phyloP scores from a whole-genome alignment of 805 yeast genomes.

The Wickerhamomyces sydowiorum region DNA sequence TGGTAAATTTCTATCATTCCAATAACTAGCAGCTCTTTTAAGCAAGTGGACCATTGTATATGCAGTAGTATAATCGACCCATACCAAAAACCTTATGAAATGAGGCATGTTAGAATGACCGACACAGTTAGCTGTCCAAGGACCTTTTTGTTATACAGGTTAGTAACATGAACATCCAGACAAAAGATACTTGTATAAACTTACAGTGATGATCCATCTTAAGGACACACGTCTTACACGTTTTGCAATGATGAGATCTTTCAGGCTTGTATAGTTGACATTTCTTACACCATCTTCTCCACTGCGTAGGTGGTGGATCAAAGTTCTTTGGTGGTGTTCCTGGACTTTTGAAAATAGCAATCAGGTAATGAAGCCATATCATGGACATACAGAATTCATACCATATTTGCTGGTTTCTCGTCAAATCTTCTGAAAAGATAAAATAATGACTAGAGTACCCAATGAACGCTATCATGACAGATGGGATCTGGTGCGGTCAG shows the following conservation, averaged over 20 bases:
- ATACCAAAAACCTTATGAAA: slow-evolving; percentile 66
- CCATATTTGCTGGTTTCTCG: slow-evolving; percentile 33
- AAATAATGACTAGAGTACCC: slow-evolving; percentile 61
- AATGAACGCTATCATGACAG: slow-evolving; percentile 44
- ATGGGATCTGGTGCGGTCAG: slow-evolving; percentile 73
- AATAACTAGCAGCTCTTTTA: slow-evolving; percentile 37
- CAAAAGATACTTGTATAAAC: slow-evolving; percentile 15
- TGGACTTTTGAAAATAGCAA: slow-evolving; percentile 64
- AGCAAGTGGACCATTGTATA: slow-evolving; percentile 38
- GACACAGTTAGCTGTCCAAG: slow-evolving; percentile 91
- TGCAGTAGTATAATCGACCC: slow-evolving; percentile 53
- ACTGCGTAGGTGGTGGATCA: slow-evolving; percentile 37
- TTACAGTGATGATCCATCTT: slow-evolving; percentile 87
- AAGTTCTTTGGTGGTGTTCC: slow-evolving; percentile 58
- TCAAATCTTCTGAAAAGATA: slow-evolving; percentile 41
- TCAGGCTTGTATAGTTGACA: slow-evolving; percentile 75
- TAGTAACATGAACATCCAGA: background rate
- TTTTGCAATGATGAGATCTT: slow-evolving; percentile 80
- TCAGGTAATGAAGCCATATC: slow-evolving; percentile 68
- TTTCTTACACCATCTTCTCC: slow-evolving; percentile 69
- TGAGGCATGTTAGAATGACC: slow-evolving; percentile 76
- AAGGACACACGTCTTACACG: slow-evolving; percentile 67
- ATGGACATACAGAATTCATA: slow-evolving; percentile 43
- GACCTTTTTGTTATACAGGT: slow-evolving; percentile 24
- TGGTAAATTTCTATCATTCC: slow-evolving; percentile 46